These are phyloP conservation scores for Cercophora newfieldiana DNA, from an alignment of 495 filamentous ascomycete genomes.

Conservation along the genomic window DNA sequence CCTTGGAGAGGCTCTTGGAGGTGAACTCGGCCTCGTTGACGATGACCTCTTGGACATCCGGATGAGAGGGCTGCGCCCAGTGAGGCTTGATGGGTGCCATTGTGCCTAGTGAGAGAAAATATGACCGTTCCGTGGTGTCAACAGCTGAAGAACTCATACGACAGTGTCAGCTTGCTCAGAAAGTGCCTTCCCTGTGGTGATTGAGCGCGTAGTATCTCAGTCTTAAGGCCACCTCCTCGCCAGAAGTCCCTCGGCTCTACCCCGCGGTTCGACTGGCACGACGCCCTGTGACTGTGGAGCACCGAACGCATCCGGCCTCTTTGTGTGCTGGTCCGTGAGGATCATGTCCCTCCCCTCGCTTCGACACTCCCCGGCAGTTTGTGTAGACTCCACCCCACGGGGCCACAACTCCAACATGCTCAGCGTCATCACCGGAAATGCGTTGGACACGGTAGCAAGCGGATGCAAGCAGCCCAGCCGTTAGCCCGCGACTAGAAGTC, in stretches of 20 bases:
- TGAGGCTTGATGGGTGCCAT: conserved; percentile 53
- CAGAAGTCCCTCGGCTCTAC: not conserved
- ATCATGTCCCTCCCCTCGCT: not conserved
- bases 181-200: not conserved
- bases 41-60: conserved; percentile 52
- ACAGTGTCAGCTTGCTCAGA: not conserved
- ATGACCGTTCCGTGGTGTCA: not conserved
- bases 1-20: conserved; percentile 60
- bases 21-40: conserved; percentile 53
- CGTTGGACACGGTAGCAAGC: not conserved
- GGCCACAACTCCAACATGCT: not conserved
- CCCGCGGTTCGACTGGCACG: not conserved
- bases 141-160: not conserved
- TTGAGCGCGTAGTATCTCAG: not conserved
- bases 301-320: not conserved
- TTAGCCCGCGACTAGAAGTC: conserved; percentile 4
- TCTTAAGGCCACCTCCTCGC: not conserved
- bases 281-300: not conserved
- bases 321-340: not conserved
- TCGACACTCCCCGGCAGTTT: not conserved
- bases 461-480: not conserved
- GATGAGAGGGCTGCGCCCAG: conserved; percentile 56
- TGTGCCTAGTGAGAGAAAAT: not conserved
- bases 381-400: not conserved
- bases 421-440: not conserved